These are phyloP conservation scores for Cryphonectria parasitica DNA, from an alignment of 2,329 filamentous ascomycete species.

Conservation along the genomic window DNA sequence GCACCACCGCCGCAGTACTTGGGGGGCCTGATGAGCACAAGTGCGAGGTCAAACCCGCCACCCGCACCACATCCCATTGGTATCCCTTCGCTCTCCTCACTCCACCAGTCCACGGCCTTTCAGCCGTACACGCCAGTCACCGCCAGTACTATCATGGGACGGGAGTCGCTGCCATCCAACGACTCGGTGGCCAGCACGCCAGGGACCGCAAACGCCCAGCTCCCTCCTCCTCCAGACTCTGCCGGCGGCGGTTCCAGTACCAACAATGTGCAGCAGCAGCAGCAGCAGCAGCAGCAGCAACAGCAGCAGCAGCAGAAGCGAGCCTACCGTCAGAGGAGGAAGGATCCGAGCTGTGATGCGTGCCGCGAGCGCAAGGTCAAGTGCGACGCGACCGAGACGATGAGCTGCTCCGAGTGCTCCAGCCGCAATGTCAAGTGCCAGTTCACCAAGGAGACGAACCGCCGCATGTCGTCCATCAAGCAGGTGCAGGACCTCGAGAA, in stretches of 20 bases:
- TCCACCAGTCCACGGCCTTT: conserved; percentile 48
- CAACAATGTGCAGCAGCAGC: conserved; percentile 60
- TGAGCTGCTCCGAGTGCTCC: conserved; percentile 95
- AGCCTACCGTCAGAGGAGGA: conserved; percentile 91
- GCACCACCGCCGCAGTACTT: conserved; percentile 57
- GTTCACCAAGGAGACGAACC: conserved; percentile 98
- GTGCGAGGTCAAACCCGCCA: conserved; percentile 52
- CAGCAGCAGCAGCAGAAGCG: conserved; percentile 77
- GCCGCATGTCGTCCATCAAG: conserved; percentile 99
- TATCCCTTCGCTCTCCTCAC: conserved; percentile 54
- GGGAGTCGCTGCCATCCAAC: conserved; percentile 63
- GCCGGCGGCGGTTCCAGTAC: conserved; percentile 41
- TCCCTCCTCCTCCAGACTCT: conserved; percentile 35
- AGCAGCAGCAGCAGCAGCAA: conserved; percentile 67
- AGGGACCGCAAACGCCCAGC: conserved; percentile 45
- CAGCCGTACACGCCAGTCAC: conserved; percentile 59
- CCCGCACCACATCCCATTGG: conserved; percentile 58
- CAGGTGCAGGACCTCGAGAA: conserved; percentile 97
- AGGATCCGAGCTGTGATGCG: conserved; percentile 97
- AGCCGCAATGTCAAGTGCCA: conserved; percentile 97
- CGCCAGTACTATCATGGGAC: conserved; percentile 54
- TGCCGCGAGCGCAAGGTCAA: conserved; percentile 85
- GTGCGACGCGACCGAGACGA: conserved; percentile 95
- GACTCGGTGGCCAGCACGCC: conserved; percentile 62
- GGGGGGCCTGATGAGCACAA: conserved; percentile 56